phyloP scores from a whole-genome alignment of 2,329 filamentous ascomycete genomes.

The Epichloe sp. region DNA sequence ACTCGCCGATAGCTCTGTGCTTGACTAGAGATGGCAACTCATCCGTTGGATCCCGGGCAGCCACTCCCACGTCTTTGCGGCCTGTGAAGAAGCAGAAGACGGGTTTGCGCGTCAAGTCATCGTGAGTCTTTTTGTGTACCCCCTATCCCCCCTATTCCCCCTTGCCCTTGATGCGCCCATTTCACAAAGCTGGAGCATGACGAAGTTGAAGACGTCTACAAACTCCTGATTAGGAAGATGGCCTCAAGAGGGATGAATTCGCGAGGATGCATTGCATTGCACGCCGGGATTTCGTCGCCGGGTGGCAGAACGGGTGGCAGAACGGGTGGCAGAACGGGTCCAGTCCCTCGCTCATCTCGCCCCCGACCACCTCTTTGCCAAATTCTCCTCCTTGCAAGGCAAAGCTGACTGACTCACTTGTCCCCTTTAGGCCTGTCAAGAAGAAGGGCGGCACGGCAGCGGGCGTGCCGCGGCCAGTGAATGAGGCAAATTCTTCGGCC shows the following conservation, averaged over 20 bases:
- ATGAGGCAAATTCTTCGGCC: constrained; percentile 49
- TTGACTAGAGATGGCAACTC: constrained; percentile 34
- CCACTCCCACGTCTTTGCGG: constrained; percentile 42
- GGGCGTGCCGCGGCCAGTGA: constrained; percentile 52
- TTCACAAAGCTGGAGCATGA: neutral
- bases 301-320: neutral
- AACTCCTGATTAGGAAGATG: neutral
- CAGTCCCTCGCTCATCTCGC: too few species aligned
- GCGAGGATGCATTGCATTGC: neutral
- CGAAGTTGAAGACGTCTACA: neutral
- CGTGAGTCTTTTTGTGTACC: constrained; percentile 36
- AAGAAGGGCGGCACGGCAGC: constrained; percentile 57
- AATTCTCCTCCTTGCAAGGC: neutral
- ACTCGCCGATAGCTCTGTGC: constrained; percentile 38
- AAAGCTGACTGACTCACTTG: neutral
- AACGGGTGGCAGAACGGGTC: neutral
- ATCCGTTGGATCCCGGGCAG: constrained; percentile 42
- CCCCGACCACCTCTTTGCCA: neutral
- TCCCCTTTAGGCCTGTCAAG: constrained; percentile 49
- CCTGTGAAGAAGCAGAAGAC: constrained; percentile 47
- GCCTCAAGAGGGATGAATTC: neutral
- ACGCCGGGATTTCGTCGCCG: neutral
- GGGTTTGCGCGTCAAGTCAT: constrained; percentile 53
- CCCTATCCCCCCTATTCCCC: neutral
- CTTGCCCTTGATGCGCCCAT: neutral